Conservation (phyloP, 306 rosid genomes). For the Pterocarpus macrocarpus region DNA sequence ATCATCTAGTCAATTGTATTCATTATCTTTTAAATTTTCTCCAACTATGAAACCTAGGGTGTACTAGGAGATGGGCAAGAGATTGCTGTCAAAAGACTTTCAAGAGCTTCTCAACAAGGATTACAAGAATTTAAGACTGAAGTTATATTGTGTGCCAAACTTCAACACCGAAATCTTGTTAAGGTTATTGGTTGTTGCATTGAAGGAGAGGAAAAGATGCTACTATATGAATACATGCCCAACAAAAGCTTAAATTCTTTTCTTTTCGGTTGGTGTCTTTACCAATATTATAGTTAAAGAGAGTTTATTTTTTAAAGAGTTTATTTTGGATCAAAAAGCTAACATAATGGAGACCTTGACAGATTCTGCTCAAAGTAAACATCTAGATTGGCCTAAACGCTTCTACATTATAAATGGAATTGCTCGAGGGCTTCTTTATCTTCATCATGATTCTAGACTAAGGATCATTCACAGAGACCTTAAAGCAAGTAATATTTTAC, state of each 20-base stretch:
- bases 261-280: slow-evolving; percentile 46
- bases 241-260: slow-evolving; percentile 52
- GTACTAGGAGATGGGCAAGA: slow-evolving; percentile 52
- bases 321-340: no score
- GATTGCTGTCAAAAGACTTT: slow-evolving; percentile 58
- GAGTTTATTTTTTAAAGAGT: no score
- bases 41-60: slow-evolving; percentile 41
- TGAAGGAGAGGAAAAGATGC: slow-evolving; percentile 45
- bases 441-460: slow-evolving; percentile 53
- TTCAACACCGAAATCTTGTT: slow-evolving; percentile 61
- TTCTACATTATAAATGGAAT: slow-evolving; percentile 47
- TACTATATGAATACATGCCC: slow-evolving; percentile 48
- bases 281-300: no score
- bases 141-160: slow-evolving; percentile 52
- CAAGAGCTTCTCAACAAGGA: slow-evolving; percentile 49
- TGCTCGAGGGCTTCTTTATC: slow-evolving; percentile 47
- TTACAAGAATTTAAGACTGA: slow-evolving; percentile 54
- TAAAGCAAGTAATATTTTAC: slow-evolving; percentile 48
- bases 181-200: slow-evolving; percentile 57
- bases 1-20: no score
- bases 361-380: slow-evolving; percentile 22
- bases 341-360: not conserved
- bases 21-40: no score
- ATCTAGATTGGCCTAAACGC: slow-evolving; percentile 43
- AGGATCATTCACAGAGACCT: slow-evolving; percentile 50